phyloP scores from a whole-genome alignment of 768 basidiomycete species.

The Lentinula boryana region DNA sequence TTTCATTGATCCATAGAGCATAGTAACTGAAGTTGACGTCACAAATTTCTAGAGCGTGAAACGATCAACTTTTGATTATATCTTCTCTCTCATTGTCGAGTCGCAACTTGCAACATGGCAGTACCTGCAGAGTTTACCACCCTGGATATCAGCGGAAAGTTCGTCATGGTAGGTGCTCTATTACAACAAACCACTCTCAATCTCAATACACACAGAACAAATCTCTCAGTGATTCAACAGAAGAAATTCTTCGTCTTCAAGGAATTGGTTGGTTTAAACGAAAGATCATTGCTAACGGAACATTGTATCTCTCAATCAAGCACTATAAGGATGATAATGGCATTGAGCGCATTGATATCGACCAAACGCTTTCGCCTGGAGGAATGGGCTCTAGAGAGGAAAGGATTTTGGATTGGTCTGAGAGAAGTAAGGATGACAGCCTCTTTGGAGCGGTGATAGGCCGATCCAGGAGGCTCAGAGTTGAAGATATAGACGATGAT shows the following conservation, averaged over 20 bases:
- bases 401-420: slow-evolving; percentile 35
- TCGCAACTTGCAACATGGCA: slow-evolving; percentile 40
- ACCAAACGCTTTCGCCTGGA: slow-evolving; percentile 29
- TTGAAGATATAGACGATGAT: slow-evolving; percentile 39
- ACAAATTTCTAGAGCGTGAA: too few relatives aligned
- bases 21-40: too few relatives aligned
- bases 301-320: slow-evolving; percentile 54
- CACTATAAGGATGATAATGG: slow-evolving; percentile 58
- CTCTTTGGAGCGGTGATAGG: slow-evolving; percentile 57
- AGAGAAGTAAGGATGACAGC: slow-evolving; percentile 52
- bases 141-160: slow-evolving; percentile 57
- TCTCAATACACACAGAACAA: slow-evolving; percentile 48
- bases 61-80: too few relatives aligned
- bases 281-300: slow-evolving; percentile 49
- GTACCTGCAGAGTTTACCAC: slow-evolving; percentile 55
- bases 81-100: too few relatives aligned
- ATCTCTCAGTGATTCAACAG: slow-evolving; percentile 51
- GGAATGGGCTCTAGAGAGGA: not conserved
- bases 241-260: slow-evolving; percentile 62
- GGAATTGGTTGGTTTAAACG: slow-evolving; percentile 72
- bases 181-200: not conserved
- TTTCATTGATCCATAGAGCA: too few relatives aligned
- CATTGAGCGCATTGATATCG: slow-evolving; percentile 62
- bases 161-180: slow-evolving; percentile 45
- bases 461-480: slow-evolving; percentile 45